These are phyloP conservation scores for Gautieria morchelliformis DNA, from an alignment of 768 basidiomycete species.

Conservation along the genomic window DNA sequence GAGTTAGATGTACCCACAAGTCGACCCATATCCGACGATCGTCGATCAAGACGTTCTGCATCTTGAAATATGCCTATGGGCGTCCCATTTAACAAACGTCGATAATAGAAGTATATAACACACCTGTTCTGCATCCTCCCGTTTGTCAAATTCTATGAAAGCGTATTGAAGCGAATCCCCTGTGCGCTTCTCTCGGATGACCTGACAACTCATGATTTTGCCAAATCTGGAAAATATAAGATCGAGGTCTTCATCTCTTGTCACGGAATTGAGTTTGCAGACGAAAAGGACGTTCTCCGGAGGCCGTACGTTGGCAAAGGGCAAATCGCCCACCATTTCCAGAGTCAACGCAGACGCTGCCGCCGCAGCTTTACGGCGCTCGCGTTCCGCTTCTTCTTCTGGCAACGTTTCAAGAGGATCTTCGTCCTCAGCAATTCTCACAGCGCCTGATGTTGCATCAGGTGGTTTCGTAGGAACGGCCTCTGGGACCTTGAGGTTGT, in stretches of 20 bases:
- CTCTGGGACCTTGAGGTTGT: slow-evolving; percentile 61
- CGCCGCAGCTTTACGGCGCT: slow-evolving; percentile 80
- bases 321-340: slow-evolving; percentile 98
- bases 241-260: slow-evolving; percentile 91
- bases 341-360: slow-evolving; percentile 90
- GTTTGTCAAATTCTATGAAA: slow-evolving; percentile 95
- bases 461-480: slow-evolving; percentile 72
- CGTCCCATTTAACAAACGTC: not conserved
- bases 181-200: slow-evolving; percentile 85
- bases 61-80: slow-evolving; percentile 90
- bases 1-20: slow-evolving; percentile 50
- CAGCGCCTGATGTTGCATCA: slow-evolving; percentile 53
- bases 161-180: slow-evolving; percentile 97
- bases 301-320: slow-evolving; percentile 94
- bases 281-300: slow-evolving; percentile 98
- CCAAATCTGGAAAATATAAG: slow-evolving; percentile 97
- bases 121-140: slow-evolving; percentile 91
- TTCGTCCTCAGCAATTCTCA: slow-evolving; percentile 92
- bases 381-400: slow-evolving; percentile 76
- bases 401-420: slow-evolving; percentile 74
- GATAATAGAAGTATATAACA: slow-evolving; percentile 11
- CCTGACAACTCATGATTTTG: slow-evolving; percentile 92
- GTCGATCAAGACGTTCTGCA: slow-evolving; percentile 98
- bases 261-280: slow-evolving; percentile 96
- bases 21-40: slow-evolving; percentile 99